Evolutionary conservation across 495 filamentous ascomycete genomes (phyloP).

Genomic region (Annulohypoxylon maeteangense): DNA sequence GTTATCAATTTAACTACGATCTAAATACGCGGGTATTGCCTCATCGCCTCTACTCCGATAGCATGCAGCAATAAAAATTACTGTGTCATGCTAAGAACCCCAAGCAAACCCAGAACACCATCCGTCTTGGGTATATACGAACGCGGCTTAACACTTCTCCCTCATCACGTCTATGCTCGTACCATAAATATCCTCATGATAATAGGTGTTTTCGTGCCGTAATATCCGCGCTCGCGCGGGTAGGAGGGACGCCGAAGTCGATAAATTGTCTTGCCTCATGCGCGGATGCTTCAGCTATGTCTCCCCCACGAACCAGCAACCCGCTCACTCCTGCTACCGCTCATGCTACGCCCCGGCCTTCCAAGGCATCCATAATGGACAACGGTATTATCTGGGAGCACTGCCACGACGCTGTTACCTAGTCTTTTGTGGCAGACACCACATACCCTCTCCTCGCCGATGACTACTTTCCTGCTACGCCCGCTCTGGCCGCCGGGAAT

Average conservation of each 20-base stretch:
- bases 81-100: constrained; percentile 1
- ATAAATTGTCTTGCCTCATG: not conserved
- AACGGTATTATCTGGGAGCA: constrained; percentile 67
- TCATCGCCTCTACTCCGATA: constrained; percentile 24
- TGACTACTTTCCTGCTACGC: constrained; percentile 77
- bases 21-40: constrained; percentile 32
- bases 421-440: constrained; percentile 92
- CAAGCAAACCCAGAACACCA: constrained; percentile 23
- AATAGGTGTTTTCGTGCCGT: not conserved
- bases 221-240: not conserved
- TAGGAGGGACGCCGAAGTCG: not conserved
- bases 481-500: constrained; percentile 64
- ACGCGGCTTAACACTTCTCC: not conserved
- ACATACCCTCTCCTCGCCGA: constrained; percentile 88
- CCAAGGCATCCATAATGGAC: constrained; percentile 85
- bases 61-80: constrained; percentile 16
- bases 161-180: not conserved
- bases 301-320: constrained; percentile 45
- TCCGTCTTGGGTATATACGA: constrained; percentile 19
- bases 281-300: constrained; percentile 18
- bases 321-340: constrained; percentile 32
- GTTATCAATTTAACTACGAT: constrained; percentile 28
- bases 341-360: constrained; percentile 40
- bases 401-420: constrained; percentile 83
- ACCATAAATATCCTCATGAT: constrained; percentile 21